phyloP scores from a whole-genome alignment of 768 basidiomycete genomes.

The Termitomyces sp. region DNA sequence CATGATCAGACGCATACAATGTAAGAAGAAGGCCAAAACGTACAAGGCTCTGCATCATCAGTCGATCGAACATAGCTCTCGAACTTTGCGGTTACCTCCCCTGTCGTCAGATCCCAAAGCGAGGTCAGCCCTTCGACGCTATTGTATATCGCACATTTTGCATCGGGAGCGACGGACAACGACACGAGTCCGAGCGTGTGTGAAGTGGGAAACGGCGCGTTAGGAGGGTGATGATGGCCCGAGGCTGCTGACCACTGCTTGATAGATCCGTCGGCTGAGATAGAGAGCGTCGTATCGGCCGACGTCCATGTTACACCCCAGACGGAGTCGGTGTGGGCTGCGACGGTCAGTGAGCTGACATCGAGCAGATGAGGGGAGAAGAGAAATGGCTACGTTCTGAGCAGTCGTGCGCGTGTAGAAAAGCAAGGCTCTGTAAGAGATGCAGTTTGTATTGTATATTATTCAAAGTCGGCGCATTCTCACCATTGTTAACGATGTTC shows the following conservation, averaged over 20 bases:
- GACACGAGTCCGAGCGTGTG: conserved; percentile 86
- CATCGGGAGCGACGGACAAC: conserved; percentile 64
- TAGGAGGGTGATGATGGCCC: conserved; percentile 51
- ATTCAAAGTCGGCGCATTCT: conserved; percentile 4
- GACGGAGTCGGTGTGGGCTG: conserved; percentile 76
- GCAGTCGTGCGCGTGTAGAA: conserved; percentile 66
- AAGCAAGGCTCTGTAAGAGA: conserved; percentile 56
- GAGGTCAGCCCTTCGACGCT: conserved; percentile 80
- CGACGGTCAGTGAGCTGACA: conserved; percentile 25
- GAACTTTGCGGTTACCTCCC: conserved; percentile 53
- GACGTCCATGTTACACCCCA: conserved; percentile 76
- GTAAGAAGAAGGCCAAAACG: conserved; percentile 20
- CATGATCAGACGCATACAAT: not conserved
- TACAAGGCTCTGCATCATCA: conserved; percentile 65
- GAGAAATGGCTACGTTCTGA: conserved; percentile 56
- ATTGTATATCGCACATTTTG: conserved; percentile 66
- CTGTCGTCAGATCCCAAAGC: conserved; percentile 65
- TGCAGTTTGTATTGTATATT: not conserved
- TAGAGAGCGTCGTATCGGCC: conserved; percentile 57
- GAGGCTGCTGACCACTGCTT: conserved; percentile 67
- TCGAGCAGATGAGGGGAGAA: conserved; percentile 21
- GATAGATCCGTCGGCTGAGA: conserved; percentile 74
- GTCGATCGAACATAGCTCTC: conserved; percentile 68
- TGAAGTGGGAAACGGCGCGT: conserved; percentile 48
- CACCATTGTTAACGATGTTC: conserved; percentile 23